Conservation (phyloP, 108 stramenopile species). For the Chaetoceros tenuissimus region DNA sequence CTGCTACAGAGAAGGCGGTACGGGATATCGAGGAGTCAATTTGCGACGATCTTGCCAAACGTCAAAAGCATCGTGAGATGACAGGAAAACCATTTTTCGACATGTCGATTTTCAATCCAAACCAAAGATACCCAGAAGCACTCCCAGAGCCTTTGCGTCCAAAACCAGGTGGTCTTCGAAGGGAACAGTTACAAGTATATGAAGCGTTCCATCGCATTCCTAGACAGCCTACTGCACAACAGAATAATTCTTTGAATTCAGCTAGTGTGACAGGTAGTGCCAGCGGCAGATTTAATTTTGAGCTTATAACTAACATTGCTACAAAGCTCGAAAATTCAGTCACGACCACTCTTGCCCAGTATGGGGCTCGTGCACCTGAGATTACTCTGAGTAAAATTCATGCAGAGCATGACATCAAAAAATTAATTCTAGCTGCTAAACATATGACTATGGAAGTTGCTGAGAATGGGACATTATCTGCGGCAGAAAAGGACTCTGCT, state of each 20-base stretch:
- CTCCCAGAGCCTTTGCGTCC: slow-evolving; percentile 92
- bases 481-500: slow-evolving; percentile 76
- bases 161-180: slow-evolving; percentile 83
- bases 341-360: slow-evolving; percentile 55
- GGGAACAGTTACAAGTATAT: slow-evolving; percentile 91
- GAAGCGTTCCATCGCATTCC: slow-evolving; percentile 91
- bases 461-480: slow-evolving; percentile 34
- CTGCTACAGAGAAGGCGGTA: slow-evolving; percentile 96
- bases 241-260: slow-evolving; percentile 5
- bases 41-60: slow-evolving; percentile 43
- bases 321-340: slow-evolving; percentile 74
- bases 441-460: slow-evolving; percentile 44
- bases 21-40: slow-evolving; percentile 92
- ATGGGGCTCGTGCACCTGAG: slow-evolving; percentile 77
- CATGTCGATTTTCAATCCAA: slow-evolving; percentile 83
- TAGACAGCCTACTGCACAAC: slow-evolving; percentile 58
- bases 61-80: slow-evolving; percentile 81
- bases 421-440: slow-evolving; percentile 77
- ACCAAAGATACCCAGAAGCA: slow-evolving; percentile 81
- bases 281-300: slow-evolving; percentile 32
- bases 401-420: slow-evolving; percentile 86
- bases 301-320: slow-evolving; percentile 59
- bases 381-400: slow-evolving; percentile 83
- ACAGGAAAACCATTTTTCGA: slow-evolving; percentile 88
- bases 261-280: slow-evolving; percentile 8